phyloP scores from a whole-genome alignment of 257 asterid species.

The Solanum corneliomulleri region DNA sequence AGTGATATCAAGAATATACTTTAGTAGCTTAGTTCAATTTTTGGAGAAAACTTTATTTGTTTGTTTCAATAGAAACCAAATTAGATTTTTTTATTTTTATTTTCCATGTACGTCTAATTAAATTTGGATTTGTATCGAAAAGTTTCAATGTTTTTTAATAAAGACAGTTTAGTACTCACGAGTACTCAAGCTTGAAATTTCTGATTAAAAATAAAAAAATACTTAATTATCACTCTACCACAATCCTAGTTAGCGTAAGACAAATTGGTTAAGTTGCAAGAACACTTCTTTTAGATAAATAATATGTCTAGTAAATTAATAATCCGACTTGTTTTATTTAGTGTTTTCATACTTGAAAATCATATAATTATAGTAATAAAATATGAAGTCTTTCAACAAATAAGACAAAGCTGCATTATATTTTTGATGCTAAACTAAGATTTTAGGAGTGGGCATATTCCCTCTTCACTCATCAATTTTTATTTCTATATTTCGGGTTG shows the following conservation, averaged over 20 bases:
- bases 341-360: background rate
- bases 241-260: too few relatives aligned
- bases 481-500: background rate
- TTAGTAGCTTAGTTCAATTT: background rate
- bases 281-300: background rate
- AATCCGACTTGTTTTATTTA: background rate
- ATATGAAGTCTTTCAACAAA: background rate
- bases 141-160: too few relatives aligned
- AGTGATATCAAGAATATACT: background rate
- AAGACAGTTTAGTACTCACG: accelerated
- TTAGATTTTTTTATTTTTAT: too few relatives aligned
- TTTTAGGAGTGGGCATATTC: background rate
- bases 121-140: accelerated
- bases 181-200: too few relatives aligned
- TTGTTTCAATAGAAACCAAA: background rate
- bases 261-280: background rate
- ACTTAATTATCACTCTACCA: too few relatives aligned
- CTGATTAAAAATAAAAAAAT: too few relatives aligned
- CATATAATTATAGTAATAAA: background rate
- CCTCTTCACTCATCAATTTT: background rate
- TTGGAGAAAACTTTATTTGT: background rate
- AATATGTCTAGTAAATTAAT: background rate
- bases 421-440: background rate
- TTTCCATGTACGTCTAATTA: too few relatives aligned
- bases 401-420: background rate